Conservation (phyloP, 176 grass and related monocot species). For the Phragmites australis region DNA sequence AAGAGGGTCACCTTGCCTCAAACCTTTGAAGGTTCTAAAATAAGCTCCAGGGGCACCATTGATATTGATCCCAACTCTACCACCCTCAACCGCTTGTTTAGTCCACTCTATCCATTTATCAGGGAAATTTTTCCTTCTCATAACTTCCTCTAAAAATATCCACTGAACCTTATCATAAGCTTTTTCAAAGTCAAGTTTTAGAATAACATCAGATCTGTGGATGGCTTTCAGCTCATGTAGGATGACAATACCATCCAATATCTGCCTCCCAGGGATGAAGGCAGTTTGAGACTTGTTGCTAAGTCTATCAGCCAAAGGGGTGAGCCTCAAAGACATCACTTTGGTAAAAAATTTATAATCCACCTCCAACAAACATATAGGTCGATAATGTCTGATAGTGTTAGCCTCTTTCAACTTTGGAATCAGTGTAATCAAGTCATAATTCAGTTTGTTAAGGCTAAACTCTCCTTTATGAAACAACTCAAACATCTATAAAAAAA, state of each 20-base stretch:
- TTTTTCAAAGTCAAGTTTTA: background rate
- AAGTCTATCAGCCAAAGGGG: background rate
- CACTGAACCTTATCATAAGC: background rate
- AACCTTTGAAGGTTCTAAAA: background rate
- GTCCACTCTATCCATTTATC: background rate
- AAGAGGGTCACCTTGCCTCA: background rate
- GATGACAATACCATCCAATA: background rate
- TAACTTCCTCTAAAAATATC: background rate
- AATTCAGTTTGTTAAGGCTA: no score
- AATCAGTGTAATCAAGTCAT: no score
- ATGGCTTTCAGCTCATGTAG: background rate
- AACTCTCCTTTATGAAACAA: no score
- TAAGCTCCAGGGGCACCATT: background rate
- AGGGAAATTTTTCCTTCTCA: background rate
- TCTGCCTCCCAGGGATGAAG: background rate
- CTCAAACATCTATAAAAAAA: no score
- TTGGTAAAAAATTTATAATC: background rate
- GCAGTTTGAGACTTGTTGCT: background rate
- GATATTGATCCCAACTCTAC: background rate
- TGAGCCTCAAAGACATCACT: background rate
- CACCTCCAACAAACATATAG: background rate
- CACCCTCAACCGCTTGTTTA: background rate
- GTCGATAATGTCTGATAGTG: background rate
- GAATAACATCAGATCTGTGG: background rate
- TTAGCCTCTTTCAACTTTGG: no score